phyloP scores from a whole-genome alignment of 345 rosid species.

The Geranium brycei region DNA sequence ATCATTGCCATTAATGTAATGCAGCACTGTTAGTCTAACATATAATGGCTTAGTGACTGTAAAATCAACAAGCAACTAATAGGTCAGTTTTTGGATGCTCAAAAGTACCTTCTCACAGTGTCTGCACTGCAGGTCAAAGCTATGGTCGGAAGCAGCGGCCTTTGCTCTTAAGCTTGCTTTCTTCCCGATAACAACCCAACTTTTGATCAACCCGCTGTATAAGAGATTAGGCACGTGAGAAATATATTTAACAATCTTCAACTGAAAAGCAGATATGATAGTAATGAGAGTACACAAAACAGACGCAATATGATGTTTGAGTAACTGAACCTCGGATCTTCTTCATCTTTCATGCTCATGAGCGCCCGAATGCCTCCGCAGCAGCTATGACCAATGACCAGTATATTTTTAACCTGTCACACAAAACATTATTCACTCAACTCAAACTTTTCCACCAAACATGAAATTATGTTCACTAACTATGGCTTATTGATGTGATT shows the following conservation, averaged over 20 bases:
- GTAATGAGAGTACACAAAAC: background rate
- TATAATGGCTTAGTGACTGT: too few species aligned
- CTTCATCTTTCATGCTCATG: conserved; percentile 74
- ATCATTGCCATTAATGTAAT: too few species aligned
- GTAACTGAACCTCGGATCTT: conserved; percentile 45
- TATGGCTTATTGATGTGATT: too few species aligned
- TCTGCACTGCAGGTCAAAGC: conserved; percentile 71
- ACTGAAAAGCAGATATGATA: background rate
- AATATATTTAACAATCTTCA: background rate
- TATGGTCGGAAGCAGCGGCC: conserved; percentile 47
- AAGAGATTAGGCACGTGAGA: background rate
- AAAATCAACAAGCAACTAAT: too few species aligned
- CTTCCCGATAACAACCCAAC: conserved; percentile 78
- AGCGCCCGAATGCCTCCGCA: conserved; percentile 96
- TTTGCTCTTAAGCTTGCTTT: conserved; percentile 58
- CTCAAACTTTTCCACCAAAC: too few species aligned
- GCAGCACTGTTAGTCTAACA: too few species aligned
- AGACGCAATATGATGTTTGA: background rate
- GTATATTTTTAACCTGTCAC: conserved; percentile 78
- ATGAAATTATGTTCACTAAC: too few species aligned
- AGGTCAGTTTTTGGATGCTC: too few species aligned
- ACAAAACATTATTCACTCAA: background rate
- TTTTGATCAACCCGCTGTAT: conserved; percentile 66
- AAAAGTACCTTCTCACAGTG: conserved; percentile 85
- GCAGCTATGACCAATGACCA: conserved; percentile 83